These are phyloP conservation scores for Umbelopsis ramanniana DNA, from an alignment of 192 early-diverging fungal species.

Conservation along the genomic window DNA sequence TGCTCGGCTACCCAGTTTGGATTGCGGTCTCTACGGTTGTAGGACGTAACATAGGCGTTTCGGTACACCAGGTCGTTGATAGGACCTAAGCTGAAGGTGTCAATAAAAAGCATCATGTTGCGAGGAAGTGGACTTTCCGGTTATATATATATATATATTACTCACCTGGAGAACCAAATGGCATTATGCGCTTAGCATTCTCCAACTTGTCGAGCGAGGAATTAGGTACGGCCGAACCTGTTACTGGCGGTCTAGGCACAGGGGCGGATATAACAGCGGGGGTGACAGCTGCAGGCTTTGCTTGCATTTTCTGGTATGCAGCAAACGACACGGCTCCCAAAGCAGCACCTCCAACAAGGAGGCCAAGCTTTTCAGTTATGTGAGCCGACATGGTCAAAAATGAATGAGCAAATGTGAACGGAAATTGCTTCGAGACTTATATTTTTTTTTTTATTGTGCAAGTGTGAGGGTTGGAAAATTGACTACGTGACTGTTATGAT, in stretches of 20 bases:
- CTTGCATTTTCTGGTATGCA: constrained; percentile 39
- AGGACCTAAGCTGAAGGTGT: constrained; percentile 50
- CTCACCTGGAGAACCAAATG: constrained; percentile 45
- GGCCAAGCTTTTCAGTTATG: constrained; percentile 4
- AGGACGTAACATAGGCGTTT: constrained; percentile 74
- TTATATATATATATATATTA: no score
- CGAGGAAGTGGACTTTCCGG: not conserved
- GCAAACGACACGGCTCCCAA: constrained; percentile 40
- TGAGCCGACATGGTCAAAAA: constrained; percentile 1
- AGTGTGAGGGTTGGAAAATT: not conserved
- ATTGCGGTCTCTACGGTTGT: constrained; percentile 75
- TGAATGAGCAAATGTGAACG: not conserved
- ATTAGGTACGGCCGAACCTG: constrained; percentile 5
- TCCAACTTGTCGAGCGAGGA: constrained; percentile 27
- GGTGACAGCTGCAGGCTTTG: constrained; percentile 9
- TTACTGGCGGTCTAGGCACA: not conserved
- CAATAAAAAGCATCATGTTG: no score
- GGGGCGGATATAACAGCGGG: not conserved
- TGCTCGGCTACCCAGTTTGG: constrained; percentile 82
- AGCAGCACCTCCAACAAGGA: constrained; percentile 45
- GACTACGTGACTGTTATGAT: constrained; percentile 6
- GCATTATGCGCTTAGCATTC: constrained; percentile 37
- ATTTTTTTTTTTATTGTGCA: not conserved
- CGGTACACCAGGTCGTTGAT: constrained; percentile 74
- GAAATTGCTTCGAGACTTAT: not conserved